phyloP scores from a whole-genome alignment of 2,329 filamentous ascomycete species.

The Metarhizium album region DNA sequence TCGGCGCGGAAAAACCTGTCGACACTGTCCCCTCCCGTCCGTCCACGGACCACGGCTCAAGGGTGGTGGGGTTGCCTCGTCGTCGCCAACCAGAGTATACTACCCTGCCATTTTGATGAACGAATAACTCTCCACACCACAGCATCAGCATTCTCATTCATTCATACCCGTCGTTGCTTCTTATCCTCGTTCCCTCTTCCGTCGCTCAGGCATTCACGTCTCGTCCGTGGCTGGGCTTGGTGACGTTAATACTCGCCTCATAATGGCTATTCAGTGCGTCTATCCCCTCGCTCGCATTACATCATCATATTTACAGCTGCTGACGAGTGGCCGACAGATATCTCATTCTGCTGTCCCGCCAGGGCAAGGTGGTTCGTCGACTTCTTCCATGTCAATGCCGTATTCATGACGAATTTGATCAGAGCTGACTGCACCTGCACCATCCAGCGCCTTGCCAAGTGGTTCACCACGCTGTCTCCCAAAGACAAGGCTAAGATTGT shows the following conservation, averaged over 20 bases:
- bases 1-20: background rate
- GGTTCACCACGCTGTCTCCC: slow-evolving; percentile 96
- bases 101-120: slow-evolving; percentile 1
- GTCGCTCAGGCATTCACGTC: slow-evolving; percentile 2
- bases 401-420: background rate
- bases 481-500: slow-evolving; percentile 99
- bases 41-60: too few relatives aligned
- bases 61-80: too few relatives aligned
- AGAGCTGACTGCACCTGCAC: slow-evolving; percentile 7
- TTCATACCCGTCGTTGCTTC: background rate
- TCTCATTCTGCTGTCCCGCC: slow-evolving; percentile 89
- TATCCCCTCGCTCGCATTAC: slow-evolving; percentile 6
- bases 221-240: slow-evolving; percentile 8
- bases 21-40: background rate
- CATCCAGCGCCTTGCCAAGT: slow-evolving; percentile 92
- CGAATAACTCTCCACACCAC: slow-evolving; percentile 5
- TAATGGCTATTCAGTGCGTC: slow-evolving; percentile 35
- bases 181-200: background rate
- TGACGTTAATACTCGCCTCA: slow-evolving; percentile 13
- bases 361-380: slow-evolving; percentile 91
- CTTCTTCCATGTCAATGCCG: background rate
- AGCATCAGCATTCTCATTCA: background rate
- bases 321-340: slow-evolving; percentile 52
- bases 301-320: slow-evolving; percentile 5
- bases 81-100: slow-evolving; percentile 6